Base-by-base conservation (phyloP, 208 protist genomes). In the Leptomonas pyrrhocoris region DNA sequence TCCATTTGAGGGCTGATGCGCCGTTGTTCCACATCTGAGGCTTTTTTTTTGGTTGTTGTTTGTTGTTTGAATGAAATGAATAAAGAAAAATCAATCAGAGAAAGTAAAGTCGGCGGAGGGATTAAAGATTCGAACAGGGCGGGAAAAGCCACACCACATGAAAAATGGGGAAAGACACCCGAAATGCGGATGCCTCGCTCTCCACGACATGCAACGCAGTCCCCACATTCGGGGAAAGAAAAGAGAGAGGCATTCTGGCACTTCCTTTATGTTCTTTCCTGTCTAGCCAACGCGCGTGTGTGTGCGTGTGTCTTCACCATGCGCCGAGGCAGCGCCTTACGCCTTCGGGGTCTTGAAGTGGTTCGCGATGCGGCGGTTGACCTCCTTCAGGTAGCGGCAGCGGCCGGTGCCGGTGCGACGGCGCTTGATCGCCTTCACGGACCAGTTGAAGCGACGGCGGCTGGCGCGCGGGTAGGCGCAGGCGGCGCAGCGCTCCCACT, bases 351-450 rank as follows among this genome's bases (percentile, higher is more conserved):
- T 94, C 86, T 93, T 93, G 98, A 99, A 99, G 83, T 98, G 95
- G 89, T 99, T 99, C 70, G 94, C 97, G 86, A 98, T 98, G 71
- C 92, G 91, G 83, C 97, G 95, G 84, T 97, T 92, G 45, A 99
- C 93, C 48, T 83, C 70, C 88, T 99, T 99, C 30, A 99, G 83
- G 92, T 99, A 96, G 75, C 96, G 84, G 85, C 96, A 98, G 90
- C 99, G 96, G 68, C 99, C 99, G 55, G 98, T 99, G 75, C 99
- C 99, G 46, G 97, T 99, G 53, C 93, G 98, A 69, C 97, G 97
- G 81, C 99, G 94, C 88, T 98, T 98, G 77, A 98, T 96, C 63
- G 98, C 92, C 94, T 99, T 99, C 43, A 95, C 83, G 55, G 82
- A 90, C 98, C 98, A 99, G 89, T 98, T 98, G 89, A 96, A 98